phyloP scores from a whole-genome alignment of 2,329 filamentous ascomycete species.

The Paraphoma sp. region DNA sequence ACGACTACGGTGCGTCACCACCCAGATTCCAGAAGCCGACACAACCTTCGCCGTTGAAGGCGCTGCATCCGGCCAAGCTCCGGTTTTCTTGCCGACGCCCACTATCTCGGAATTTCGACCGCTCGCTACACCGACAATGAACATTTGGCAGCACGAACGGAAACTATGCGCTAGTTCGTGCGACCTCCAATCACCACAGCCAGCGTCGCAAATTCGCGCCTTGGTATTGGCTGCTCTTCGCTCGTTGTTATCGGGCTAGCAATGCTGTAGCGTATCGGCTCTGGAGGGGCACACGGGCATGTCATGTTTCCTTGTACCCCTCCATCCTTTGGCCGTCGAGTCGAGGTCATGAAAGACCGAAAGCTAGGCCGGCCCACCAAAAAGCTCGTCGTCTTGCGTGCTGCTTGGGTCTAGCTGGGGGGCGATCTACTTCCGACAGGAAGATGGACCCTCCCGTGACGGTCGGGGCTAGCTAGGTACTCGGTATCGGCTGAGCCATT shows the following conservation, averaged over 20 bases:
- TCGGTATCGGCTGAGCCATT: constrained; percentile 24
- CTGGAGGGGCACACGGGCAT: constrained; percentile 8
- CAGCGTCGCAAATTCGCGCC: constrained; percentile 20
- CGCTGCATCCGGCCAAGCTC: constrained; percentile 21
- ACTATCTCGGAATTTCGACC: constrained; percentile 11
- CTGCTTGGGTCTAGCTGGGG: constrained; percentile 23
- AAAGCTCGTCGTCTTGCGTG: constrained; percentile 17
- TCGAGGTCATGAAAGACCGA: constrained; percentile 20
- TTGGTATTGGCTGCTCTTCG: constrained; percentile 33
- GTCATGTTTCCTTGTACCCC: constrained; percentile 23
- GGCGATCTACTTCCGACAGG: constrained; percentile 15
- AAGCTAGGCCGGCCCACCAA: constrained; percentile 22
- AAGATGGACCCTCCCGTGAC: constrained; percentile 12
- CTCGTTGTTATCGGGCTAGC: constrained; percentile 12
- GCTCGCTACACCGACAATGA: not conserved
- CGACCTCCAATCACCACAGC: constrained; percentile 23
- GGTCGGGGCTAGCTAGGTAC: constrained; percentile 25
- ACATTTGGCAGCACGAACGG: not conserved
- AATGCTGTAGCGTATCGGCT: constrained; percentile 15
- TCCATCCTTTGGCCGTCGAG: constrained; percentile 20
- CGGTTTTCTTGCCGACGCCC: constrained; percentile 28
- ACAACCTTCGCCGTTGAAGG: constrained; percentile 20
- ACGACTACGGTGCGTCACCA: not conserved
- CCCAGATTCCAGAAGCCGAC: constrained; percentile 7
- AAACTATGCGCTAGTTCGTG: constrained; percentile 1